Evolutionary conservation across 2,329 filamentous ascomycete species (phyloP), one percentile per base, ranked within the genome.

Genomic region (Arthrobotrys iridis): DNA sequence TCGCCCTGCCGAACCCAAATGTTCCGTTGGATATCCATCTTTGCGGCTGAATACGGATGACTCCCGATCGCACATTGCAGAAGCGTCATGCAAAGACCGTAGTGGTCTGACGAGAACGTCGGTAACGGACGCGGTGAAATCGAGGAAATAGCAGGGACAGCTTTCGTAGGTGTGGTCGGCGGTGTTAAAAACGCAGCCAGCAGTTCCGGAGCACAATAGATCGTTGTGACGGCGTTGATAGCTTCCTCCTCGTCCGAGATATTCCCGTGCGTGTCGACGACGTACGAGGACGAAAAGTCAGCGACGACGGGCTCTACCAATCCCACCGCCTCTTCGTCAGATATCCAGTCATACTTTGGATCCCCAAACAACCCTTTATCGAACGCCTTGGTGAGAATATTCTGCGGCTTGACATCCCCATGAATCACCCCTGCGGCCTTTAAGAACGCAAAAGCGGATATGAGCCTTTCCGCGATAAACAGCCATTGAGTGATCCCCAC

Each of bases 361-460:
- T 33, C 20, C 4, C 3, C 45, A 11, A 41, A 22, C 28, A 28
- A 4, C 0, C 7, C 22, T 24, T 15, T 13, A 11, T 41, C 40
- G 33, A 62, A 73, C 8, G 66, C 13, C 4, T 74, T 74, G 2
- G 78, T 74, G 4, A 79, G 70, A 30, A 79, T 77, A 37, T 79
- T 79, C 41, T 77, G 63, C 71, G 76, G 78, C 45, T 79, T 79
- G 5, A 79, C 67, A 20, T 79, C 79, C 5, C 79, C 79, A 13
- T 79, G 79, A 35, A 79, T 77, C 5, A 79, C 75, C 0, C 77
- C 76, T 0, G 33, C 60, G 0, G 40, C 35, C 30, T 79, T 79
- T 2, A 79, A 59, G 11, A 66, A 62, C n/a, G 59, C 35, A 48
- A 79, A 78, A 2, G 78, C 77, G 4, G 43, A 46, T 40, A 70